Conservation (phyloP, 2,329 filamentous ascomycete genomes). For the Trichothecium roseum region DNA sequence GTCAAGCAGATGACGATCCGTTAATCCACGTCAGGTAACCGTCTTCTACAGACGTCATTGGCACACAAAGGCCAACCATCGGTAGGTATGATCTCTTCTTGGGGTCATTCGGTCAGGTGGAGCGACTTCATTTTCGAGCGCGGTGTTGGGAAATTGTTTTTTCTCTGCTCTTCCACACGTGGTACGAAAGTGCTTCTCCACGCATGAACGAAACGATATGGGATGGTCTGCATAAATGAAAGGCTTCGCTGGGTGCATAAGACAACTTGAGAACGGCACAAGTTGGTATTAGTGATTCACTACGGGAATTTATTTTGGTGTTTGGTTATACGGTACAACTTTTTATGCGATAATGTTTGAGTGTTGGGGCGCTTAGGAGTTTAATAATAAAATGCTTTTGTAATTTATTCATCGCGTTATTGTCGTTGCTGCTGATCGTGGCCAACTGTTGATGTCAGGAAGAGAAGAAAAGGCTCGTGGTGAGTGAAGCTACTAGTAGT, state of each 20-base stretch:
- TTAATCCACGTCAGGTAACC: constrained; percentile 31
- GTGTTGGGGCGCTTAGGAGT: too few relatives aligned
- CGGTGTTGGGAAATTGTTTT: constrained; percentile 37
- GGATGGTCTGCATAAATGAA: constrained; percentile 6
- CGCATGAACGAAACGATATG: constrained; percentile 23
- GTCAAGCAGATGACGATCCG: constrained; percentile 94
- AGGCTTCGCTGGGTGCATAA: neutral
- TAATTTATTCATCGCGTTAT: too few relatives aligned
- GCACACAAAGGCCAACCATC: constrained; percentile 11
- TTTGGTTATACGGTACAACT: neutral
- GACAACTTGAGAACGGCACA: neutral
- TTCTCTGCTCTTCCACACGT: constrained; percentile 30
- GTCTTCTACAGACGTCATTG: constrained; percentile 10
- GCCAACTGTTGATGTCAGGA: too few relatives aligned
- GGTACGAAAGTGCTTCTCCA: constrained; percentile 40
- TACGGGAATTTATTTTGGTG: neutral
- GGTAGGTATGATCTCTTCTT: constrained; percentile 37
- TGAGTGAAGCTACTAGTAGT: too few relatives aligned
- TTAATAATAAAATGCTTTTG: too few relatives aligned
- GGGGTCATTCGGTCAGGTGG: constrained; percentile 26
- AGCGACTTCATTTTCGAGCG: constrained; percentile 36
- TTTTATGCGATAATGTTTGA: too few relatives aligned
- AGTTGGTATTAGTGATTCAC: neutral
- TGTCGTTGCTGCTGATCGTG: too few relatives aligned
- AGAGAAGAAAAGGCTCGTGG: too few relatives aligned